A percentile compares a stretch with the other conserved stretches of the same genome.
These are phyloP conservation scores for Yueomyces sinensis DNA, from an alignment of 805 yeast genomes.

Conservation along the genomic window DNA sequence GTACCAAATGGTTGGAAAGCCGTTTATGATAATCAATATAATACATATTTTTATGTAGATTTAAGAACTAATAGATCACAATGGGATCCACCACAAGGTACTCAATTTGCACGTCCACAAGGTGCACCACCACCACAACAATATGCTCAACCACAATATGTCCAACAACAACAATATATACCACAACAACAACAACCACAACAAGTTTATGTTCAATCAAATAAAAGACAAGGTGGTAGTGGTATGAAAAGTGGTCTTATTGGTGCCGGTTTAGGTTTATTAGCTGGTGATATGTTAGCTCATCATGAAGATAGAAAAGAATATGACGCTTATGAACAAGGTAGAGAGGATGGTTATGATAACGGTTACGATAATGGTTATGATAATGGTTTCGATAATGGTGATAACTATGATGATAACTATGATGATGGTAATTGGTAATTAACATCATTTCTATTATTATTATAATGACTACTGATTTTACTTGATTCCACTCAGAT, in stretches of 20 bases:
- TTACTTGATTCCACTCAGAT: too few species aligned
- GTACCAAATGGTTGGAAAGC: constrained; percentile 69
- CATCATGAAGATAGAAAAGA: neutral
- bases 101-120: constrained; percentile 24
- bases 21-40: constrained; percentile 54
- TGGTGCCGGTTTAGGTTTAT: neutral
- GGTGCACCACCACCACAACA: neutral
- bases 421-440: too few species aligned
- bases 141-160: neutral
- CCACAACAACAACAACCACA: neutral
- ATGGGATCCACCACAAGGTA: constrained; percentile 76
- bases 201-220: neutral
- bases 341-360: neutral
- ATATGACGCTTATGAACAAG: neutral
- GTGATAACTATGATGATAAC: too few species aligned
- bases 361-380: neutral
- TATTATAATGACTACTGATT: too few species aligned
- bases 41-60: constrained; percentile 73
- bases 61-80: constrained; percentile 61
- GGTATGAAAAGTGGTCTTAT: neutral
- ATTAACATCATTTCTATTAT: too few species aligned
- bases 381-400: neutral
- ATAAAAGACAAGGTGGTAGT: neutral
- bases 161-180: neutral
- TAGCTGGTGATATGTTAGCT: neutral